Evolutionary conservation across 1,284 basidiomycete species (phyloP), one percentile per base, ranked within the genome.

Genomic region (Ceratobasidium sp.): DNA sequence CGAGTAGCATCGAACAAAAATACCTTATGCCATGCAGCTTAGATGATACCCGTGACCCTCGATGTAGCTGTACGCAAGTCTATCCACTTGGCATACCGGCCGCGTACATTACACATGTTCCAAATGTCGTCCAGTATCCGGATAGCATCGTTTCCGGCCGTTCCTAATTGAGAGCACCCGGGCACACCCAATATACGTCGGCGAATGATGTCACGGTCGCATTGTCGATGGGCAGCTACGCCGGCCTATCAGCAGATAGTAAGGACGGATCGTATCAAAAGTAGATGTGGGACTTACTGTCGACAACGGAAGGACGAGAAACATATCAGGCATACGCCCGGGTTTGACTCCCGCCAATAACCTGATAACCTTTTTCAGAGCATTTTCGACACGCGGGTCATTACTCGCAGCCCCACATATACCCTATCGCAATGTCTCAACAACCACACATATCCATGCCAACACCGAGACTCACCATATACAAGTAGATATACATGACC

Each of bases 301-400:
- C 8, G 26, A n/a, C 55, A 70, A 28, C 5, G 67, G 67, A 1
- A 34, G 12, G 3, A 58, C 1, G 10, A 70, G 21, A 28, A 70
- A 69, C 10, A 28, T 10, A 52, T 69, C 65, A 5, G 65, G 65
- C n/a, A 21, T 69, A 2, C 53, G 65, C 26, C 55, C 55, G 3
- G 67, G 55, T 26, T 59, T 70, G 6, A 55, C 43, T 1, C 50
- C 12, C 3, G 48, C 67, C 1, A 70, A 2, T 8, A 70, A 30
- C 16, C 28, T 58, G 1, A 70, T 58, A 14, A 70, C 36, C 18
- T n/a, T 46, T 30, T 50, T 58, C 36, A 26, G 12, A 3, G 41
- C 41, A 2, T 59, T 58, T 21, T 48, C 26, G 6, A 70, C 67
- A 10, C 67, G 39, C 9, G 55, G 28, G 41, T 70, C 67, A 26